Evolutionary conservation across 768 basidiomycete genomes (phyloP), one percentile per base, ranked within the genome.

Genomic region (Pleurotus salmoneostramineus): DNA sequence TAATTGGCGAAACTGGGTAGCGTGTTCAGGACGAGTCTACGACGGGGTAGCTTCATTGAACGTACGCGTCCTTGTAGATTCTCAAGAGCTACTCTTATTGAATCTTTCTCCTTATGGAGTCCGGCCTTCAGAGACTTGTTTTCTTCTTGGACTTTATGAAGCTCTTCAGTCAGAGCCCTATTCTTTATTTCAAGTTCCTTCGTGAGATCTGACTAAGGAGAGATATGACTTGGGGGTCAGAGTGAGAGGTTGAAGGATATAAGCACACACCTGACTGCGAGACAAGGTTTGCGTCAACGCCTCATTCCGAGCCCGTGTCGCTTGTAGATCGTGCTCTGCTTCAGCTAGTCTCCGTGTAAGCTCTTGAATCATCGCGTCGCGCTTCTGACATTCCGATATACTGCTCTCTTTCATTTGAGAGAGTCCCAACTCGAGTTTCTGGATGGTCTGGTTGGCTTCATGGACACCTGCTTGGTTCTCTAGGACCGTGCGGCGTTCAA

Each of bases 401-500:
- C 17, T 21, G 8, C 17, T 32, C 27, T 49, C 48, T 15, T 31
- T 32, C 27, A 15, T 11, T 2, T 15, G 48, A 12, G 64, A 64
- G 10, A 75, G 66, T 56, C 74, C 71, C 27, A 66, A 64, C 62
- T 69, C 70, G 57, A 77, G 66, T 42, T 60, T 60, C 50, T 71
- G 67, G 17, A 69, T 68, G 31, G 62, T 67, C 50, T 71, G 68
- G 45, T 69, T 72, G 8, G 74, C 70, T 34, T 73, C 69, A n/a
- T 15, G 8, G 72, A 73, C 71, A 71, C 74, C 57, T 68, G 70
- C 63, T 71, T 71, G 52, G 73, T 59, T 35, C 73, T 66, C 37
- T 68, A 68, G 34, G 69, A 59, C 68, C 69, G 73, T 56, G 34
- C 40, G 35, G 12, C 40, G 17, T 43, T 43, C 40, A 5, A 37